Conservation (phyloP, 2,329 filamentous ascomycete species). For the Aspergillus sp. region DNA sequence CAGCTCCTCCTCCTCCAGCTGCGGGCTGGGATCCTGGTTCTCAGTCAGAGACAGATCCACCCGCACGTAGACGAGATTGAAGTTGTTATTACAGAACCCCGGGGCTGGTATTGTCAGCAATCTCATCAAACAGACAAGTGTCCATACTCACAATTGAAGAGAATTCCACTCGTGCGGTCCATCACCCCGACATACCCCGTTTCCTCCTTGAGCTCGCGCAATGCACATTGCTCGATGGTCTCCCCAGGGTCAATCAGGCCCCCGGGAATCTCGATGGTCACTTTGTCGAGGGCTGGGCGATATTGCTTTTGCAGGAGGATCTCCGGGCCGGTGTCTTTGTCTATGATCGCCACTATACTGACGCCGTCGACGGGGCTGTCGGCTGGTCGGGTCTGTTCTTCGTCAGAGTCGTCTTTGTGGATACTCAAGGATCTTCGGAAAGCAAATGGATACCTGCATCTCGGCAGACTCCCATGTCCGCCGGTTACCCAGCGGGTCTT, state of each 20-base stretch:
- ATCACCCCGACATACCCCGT: constrained; percentile 60
- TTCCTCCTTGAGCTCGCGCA: constrained; percentile 62
- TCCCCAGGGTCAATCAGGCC: constrained; percentile 60
- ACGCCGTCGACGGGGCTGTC: constrained; percentile 56
- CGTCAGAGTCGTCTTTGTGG: neutral
- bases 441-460: constrained; percentile 35
- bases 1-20: constrained; percentile 77
- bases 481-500: constrained; percentile 41
- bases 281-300: constrained; percentile 57
- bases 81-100: constrained; percentile 50
- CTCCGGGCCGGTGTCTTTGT: constrained; percentile 50
- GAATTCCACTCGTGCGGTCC: constrained; percentile 39
- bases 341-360: constrained; percentile 60
- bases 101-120: constrained; percentile 32
- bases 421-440: neutral
- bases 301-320: constrained; percentile 59
- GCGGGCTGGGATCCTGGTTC: constrained; percentile 67
- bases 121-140: neutral
- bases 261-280: constrained; percentile 61
- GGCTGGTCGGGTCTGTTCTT: constrained; percentile 45
- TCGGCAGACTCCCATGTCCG: constrained; percentile 48
- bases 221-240: constrained; percentile 53
- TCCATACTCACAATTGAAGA: constrained; percentile 43
- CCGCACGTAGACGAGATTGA: constrained; percentile 64
- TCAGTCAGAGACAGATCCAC: constrained; percentile 68